A percentile compares a stretch with the other conserved stretches of the same genome.
Evolutionary conservation across 2,329 filamentous ascomycete species (phyloP).

Genomic region (Calonectria hongkongensis): DNA sequence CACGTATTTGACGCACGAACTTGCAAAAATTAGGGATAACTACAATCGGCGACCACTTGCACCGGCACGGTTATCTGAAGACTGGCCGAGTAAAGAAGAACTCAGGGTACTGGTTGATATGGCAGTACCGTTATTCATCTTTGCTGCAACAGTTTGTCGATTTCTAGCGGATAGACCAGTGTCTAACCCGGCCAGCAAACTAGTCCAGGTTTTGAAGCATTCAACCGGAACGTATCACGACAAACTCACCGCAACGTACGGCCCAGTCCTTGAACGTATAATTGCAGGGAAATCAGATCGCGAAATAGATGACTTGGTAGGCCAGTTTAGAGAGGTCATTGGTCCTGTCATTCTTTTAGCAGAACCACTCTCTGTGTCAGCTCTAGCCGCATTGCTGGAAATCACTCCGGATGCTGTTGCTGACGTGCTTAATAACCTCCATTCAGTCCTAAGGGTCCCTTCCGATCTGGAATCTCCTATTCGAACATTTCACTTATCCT

Average conservation of each 20-base stretch:
- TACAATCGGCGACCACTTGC: conserved; percentile 43
- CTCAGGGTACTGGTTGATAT: conserved; percentile 51
- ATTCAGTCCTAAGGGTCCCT: conserved; percentile 60
- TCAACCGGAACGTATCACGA: not conserved
- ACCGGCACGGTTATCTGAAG: conserved; percentile 38
- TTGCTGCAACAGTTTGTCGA: conserved; percentile 57
- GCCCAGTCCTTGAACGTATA: not conserved
- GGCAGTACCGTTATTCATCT: conserved; percentile 60
- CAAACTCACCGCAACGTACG: conserved; percentile 45
- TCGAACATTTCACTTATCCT: conserved; percentile 60
- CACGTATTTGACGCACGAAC: conserved; percentile 41
- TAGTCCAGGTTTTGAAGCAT: conserved; percentile 50
- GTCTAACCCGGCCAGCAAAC: conserved; percentile 42
- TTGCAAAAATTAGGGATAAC: conserved; percentile 44
- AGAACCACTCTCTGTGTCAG: conserved; percentile 54
- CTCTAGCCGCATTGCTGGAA: conserved; percentile 55
- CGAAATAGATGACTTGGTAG: not conserved
- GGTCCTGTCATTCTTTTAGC: conserved; percentile 58
- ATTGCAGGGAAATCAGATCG: not conserved
- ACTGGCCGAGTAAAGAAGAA: conserved; percentile 55
- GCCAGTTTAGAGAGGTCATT: conserved; percentile 54
- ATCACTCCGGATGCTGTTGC: conserved; percentile 45
- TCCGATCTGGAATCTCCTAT: conserved; percentile 47
- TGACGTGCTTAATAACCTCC: conserved; percentile 53
- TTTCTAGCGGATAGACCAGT: conserved; percentile 51